These are phyloP conservation scores for Pseudogymnoascus destructans DNA, from an alignment of 2,329 filamentous ascomycete genomes.

Conservation along the genomic window DNA sequence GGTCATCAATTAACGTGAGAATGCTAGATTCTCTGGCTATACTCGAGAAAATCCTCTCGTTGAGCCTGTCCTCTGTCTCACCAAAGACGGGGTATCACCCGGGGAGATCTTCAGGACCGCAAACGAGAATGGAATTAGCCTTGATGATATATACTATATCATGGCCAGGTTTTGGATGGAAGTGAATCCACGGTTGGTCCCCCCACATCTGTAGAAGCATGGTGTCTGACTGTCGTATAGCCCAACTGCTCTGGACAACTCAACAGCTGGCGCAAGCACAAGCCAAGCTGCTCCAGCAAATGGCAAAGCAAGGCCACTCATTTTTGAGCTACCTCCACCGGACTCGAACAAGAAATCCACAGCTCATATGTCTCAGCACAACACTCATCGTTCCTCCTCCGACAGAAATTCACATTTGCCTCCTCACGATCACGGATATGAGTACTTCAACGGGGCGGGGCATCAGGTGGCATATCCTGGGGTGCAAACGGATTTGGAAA, in stretches of 20 bases:
- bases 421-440: not conserved
- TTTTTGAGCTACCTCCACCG: not conserved
- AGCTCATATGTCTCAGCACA: not conserved
- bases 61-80: not conserved
- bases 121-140: not conserved
- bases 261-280: not conserved
- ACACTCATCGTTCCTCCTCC: not conserved
- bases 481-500: not conserved
- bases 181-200: not conserved
- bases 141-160: slow-evolving; percentile 6
- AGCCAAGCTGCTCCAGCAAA: not conserved
- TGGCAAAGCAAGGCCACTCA: not conserved
- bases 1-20: not conserved
- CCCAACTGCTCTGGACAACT: not conserved
- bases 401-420: not conserved
- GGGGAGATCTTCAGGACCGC: not conserved
- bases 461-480: not conserved
- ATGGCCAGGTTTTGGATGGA: slow-evolving; percentile 1
- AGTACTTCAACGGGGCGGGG: not conserved
- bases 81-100: not conserved
- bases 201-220: not conserved
- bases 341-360: not conserved
- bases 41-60: not conserved
- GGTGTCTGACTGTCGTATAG: not conserved
- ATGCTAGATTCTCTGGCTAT: not conserved